These are phyloP conservation scores for Boletellus deceptivus DNA, from an alignment of 1,284 basidiomycete species.

Conservation along the genomic window DNA sequence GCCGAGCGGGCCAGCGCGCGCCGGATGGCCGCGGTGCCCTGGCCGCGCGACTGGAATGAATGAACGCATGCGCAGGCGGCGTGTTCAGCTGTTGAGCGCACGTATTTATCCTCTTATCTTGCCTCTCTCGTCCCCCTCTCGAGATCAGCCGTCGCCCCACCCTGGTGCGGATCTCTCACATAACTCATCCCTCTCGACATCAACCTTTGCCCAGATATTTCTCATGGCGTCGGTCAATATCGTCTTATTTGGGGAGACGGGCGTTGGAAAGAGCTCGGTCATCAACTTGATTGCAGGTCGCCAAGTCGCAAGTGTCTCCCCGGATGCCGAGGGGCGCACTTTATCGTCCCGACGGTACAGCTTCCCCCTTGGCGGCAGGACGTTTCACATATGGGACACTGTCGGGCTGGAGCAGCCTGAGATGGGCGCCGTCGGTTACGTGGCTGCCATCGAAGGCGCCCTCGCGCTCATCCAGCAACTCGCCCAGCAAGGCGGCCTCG, in stretches of 20 bases:
- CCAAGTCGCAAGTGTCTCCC: constrained; percentile 16
- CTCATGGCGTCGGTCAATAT: constrained; percentile 25
- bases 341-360: constrained; percentile 27
- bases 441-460: constrained; percentile 32
- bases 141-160: not conserved
- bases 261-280: constrained; percentile 27
- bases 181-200: not conserved
- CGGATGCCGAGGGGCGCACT: constrained; percentile 16
- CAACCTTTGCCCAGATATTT: not conserved
- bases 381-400: constrained; percentile 35
- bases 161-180: constrained; percentile 12
- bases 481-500: constrained; percentile 29
- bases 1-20: constrained; percentile 13
- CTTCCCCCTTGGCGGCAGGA: constrained; percentile 14
- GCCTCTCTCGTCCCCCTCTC: not conserved
- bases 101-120: not conserved
- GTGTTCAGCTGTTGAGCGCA: not conserved
- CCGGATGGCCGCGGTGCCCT: not conserved
- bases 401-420: constrained; percentile 38
- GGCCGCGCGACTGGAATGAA: not conserved
- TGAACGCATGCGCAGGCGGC: no score
- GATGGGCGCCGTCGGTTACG: constrained; percentile 21
- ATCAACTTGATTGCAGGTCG: constrained; percentile 29
- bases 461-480: constrained; percentile 34
- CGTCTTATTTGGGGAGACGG: constrained; percentile 27